phyloP scores from a whole-genome alignment of 2,329 filamentous ascomycete species.

The Colletotrichum simmondsii region DNA sequence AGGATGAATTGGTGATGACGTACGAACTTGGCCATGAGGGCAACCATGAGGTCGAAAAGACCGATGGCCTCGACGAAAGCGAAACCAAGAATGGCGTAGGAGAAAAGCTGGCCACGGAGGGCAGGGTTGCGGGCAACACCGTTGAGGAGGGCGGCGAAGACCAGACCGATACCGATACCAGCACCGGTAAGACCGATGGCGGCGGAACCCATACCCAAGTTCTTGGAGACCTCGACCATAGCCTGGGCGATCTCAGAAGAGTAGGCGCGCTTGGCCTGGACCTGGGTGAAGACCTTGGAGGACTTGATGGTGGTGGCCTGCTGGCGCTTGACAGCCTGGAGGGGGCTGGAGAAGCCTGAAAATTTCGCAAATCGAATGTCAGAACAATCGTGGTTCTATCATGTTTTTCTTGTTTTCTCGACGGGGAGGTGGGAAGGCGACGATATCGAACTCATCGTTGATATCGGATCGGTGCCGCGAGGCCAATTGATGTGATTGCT shows the following conservation, averaged over 20 bases:
- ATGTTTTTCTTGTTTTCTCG: neutral
- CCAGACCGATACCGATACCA: constrained; percentile 95
- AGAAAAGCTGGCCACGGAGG: constrained; percentile 95
- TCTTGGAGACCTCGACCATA: constrained; percentile 91
- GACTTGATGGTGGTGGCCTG: constrained; percentile 74
- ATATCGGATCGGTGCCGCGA: constrained; percentile 32
- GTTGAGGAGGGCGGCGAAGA: constrained; percentile 90
- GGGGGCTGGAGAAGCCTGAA: constrained; percentile 68
- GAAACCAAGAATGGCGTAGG: constrained; percentile 95
- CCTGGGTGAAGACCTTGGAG: constrained; percentile 70
- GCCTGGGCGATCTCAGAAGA: constrained; percentile 89
- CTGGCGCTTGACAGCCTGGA: constrained; percentile 82
- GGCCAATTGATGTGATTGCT: constrained; percentile 44
- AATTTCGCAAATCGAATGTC: constrained; percentile 44
- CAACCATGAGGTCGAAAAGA: constrained; percentile 92
- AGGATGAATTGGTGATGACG: constrained; percentile 45
- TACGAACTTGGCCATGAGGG: constrained; percentile 93
- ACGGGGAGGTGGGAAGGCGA: constrained; percentile 8
- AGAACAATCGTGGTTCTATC: constrained; percentile 37
- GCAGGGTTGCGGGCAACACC: constrained; percentile 94
- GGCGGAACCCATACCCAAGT: constrained; percentile 88
- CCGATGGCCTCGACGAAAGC: constrained; percentile 93
- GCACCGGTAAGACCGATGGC: constrained; percentile 93
- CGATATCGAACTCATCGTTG: constrained; percentile 17
- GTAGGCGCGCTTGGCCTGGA: constrained; percentile 77